A percentile compares a stretch with the other conserved stretches of the same genome.
These are phyloP conservation scores for Leccinum truebloodii DNA, from an alignment of 768 basidiomycete genomes.

Conservation along the genomic window DNA sequence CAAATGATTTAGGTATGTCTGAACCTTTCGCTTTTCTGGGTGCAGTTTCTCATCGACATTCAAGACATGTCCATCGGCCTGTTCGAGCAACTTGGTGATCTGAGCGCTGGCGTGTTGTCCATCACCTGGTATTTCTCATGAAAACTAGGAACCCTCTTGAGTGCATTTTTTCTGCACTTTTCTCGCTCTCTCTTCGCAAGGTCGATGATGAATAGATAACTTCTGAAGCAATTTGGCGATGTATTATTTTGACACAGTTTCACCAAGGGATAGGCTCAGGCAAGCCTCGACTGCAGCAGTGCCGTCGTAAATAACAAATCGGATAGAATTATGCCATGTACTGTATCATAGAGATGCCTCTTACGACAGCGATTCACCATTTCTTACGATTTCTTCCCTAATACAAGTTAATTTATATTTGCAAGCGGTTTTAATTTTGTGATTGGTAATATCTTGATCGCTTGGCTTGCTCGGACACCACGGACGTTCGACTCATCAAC, in stretches of 20 bases:
- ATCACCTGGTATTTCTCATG: conserved; percentile 64
- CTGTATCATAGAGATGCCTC: conserved; percentile 18
- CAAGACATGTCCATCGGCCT: conserved; percentile 68
- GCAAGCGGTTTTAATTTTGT: background rate
- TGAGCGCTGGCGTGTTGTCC: conserved; percentile 50
- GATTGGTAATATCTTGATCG: background rate
- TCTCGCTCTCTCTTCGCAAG: conserved; percentile 5
- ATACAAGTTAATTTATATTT: conserved; percentile 6
- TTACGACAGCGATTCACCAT: conserved; percentile 6
- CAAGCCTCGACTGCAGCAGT: conserved; percentile 20
- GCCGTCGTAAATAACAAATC: conserved; percentile 3
- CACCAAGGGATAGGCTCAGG: conserved; percentile 19
- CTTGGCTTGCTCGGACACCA: conserved; percentile 7
- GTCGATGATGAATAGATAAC: conserved; percentile 11
- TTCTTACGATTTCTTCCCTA: conserved; percentile 6
- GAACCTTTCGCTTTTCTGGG: background rate
- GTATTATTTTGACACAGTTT: conserved; percentile 26
- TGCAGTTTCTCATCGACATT: conserved; percentile 7
- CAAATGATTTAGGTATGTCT: conserved; percentile 56
- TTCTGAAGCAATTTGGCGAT: conserved; percentile 14
- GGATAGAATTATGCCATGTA: conserved; percentile 21
- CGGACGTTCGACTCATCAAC: background rate
- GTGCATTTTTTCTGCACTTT: background rate
- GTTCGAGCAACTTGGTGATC: conserved; percentile 52
- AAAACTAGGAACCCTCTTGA: conserved; percentile 39